These are phyloP conservation scores for Escallonia herrerae DNA, from an alignment of 129 eudicot genomes.

Conservation along the genomic window DNA sequence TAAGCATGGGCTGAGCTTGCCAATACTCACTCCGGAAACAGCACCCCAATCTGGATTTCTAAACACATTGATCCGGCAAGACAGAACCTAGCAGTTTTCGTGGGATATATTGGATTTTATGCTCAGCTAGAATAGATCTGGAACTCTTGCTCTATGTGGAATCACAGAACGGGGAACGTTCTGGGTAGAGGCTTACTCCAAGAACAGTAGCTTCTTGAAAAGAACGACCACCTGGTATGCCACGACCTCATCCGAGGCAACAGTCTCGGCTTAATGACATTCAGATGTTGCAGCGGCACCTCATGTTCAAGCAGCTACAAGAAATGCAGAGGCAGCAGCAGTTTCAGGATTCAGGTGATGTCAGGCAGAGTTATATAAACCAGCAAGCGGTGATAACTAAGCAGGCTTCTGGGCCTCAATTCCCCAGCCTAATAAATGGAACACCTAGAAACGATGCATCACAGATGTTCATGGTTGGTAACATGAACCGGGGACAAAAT, in stretches of 20 bases:
- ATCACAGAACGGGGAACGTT: neutral
- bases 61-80: neutral
- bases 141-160: neutral
- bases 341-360: conserved; percentile 37
- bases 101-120: neutral
- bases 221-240: conserved; percentile 18
- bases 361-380: conserved; percentile 28
- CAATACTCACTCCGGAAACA: neutral
- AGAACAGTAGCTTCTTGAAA: neutral
- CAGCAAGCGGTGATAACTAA: conserved; percentile 29
- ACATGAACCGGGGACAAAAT: conserved; percentile 22
- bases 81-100: neutral
- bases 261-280: conserved; percentile 33
- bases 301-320: conserved; percentile 62
- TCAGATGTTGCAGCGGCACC: conserved; percentile 77
- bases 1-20: neutral
- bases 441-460: conserved; percentile 42
- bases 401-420: conserved; percentile 28
- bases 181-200: neutral
- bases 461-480: conserved; percentile 43
- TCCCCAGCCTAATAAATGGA: conserved; percentile 28
- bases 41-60: neutral
- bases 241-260: conserved; percentile 25
- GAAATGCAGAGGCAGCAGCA: conserved; percentile 61
- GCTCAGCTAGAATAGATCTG: neutral